Percentiles rank a stretch among this genome's conserved stretches.
These are phyloP conservation scores for Polytrichum formosum DNA, from an alignment of 225 moss, liverwort and hornwort species.

Conservation along the genomic window DNA sequence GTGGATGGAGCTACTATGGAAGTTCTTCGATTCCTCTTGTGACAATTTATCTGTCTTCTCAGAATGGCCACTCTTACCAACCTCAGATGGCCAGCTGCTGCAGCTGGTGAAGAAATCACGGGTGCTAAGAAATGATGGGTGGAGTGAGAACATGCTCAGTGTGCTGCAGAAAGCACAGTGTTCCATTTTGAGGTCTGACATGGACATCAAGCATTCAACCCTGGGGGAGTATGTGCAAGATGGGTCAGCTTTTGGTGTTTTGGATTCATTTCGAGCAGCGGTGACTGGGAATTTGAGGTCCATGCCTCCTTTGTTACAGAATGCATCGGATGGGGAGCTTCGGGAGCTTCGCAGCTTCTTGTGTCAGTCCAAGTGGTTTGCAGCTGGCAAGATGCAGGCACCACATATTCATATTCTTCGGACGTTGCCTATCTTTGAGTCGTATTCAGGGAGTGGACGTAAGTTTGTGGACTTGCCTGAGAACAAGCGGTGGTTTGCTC, in stretches of 20 bases:
- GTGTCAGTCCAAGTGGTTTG: conserved; percentile 91
- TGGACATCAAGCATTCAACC: conserved; percentile 55
- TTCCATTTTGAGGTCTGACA: conserved; percentile 58
- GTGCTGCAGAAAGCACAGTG: conserved; percentile 68
- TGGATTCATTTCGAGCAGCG: conserved; percentile 64
- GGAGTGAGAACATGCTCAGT: conserved; percentile 87
- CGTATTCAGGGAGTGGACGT: conserved; percentile 61
- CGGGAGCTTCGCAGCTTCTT: conserved; percentile 85
- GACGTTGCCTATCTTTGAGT: conserved; percentile 75
- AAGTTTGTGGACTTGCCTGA: conserved; percentile 72
- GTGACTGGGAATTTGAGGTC: conserved; percentile 50
- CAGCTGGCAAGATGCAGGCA: conserved; percentile 47
- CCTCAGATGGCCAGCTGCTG: conserved; percentile 67
- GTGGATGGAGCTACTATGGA: conserved; percentile 83
- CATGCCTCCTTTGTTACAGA: conserved; percentile 37
- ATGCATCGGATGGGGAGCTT: conserved; percentile 76
- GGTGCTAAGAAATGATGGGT: conserved; percentile 63
- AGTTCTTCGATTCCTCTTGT: conserved; percentile 54
- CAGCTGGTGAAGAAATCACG: conserved; percentile 55
- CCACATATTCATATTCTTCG: conserved; percentile 59
- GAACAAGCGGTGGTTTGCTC: conserved; percentile 65
- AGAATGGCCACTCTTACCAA: conserved; percentile 84
- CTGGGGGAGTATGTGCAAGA: conserved; percentile 72
- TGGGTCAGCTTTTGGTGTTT: conserved; percentile 62
- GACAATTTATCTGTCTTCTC: conserved; percentile 51